phyloP scores from a whole-genome alignment of 495 filamentous ascomycete species.

The Penicillium canariense region DNA sequence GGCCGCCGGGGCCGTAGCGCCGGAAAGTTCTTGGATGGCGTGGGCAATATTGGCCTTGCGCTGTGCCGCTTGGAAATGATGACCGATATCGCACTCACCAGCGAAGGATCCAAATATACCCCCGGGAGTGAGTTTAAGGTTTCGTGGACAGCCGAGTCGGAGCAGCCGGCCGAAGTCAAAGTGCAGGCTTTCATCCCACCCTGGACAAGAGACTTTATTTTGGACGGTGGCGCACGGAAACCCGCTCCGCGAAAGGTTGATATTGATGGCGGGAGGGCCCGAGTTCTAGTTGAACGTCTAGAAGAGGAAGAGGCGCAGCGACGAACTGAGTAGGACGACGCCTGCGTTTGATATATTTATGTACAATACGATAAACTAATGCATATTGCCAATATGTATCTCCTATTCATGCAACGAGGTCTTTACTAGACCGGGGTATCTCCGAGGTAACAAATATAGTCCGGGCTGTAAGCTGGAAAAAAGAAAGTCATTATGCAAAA shows the following conservation, averaged over 20 bases:
- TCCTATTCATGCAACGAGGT: conserved; percentile 5
- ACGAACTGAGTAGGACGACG: conserved; percentile 21
- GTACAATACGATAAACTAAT: conserved; percentile 22
- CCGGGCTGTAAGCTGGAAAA: not conserved
- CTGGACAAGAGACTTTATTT: conserved; percentile 59
- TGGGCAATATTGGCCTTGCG: conserved; percentile 86
- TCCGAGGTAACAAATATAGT: not conserved
- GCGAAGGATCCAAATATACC: conserved; percentile 54
- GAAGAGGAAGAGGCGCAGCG: conserved; percentile 38
- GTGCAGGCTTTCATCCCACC: conserved; percentile 85
- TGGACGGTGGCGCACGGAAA: conserved; percentile 27
- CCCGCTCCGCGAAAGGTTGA: conserved; percentile 18
- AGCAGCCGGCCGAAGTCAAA: conserved; percentile 48
- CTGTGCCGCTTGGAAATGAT: conserved; percentile 86
- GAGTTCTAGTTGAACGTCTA: conserved; percentile 40
- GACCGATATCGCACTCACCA: conserved; percentile 68
- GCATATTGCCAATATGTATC: conserved; percentile 19
- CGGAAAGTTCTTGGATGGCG: conserved; percentile 71
- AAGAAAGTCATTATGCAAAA: not conserved
- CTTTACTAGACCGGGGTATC: conserved; percentile 13
- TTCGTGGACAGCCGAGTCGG: conserved; percentile 41
- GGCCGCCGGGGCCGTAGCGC: conserved; percentile 60
- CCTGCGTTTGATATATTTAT: conserved; percentile 10
- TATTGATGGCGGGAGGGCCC: conserved; percentile 32
- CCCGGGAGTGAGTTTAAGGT: conserved; percentile 56